Conservation (phyloP, 2,329 filamentous ascomycete species). For the Sarocladium strictum region DNA sequence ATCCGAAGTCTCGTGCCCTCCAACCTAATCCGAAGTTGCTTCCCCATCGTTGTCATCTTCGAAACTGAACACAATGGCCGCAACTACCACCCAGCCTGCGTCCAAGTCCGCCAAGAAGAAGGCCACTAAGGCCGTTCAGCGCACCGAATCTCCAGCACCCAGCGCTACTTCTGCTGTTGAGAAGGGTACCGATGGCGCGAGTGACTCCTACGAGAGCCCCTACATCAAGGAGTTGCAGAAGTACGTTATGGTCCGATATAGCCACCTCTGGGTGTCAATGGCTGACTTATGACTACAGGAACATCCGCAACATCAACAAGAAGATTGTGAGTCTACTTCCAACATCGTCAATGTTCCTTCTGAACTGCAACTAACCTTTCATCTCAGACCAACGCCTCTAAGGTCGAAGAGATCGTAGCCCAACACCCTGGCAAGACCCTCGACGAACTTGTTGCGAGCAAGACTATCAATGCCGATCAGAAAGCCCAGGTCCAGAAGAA, state of each 20-base stretch:
- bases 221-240: slow-evolving; percentile 89
- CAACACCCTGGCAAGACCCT: slow-evolving; percentile 66
- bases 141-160: slow-evolving; percentile 50
- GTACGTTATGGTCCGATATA: slow-evolving; percentile 43
- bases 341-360: not conserved
- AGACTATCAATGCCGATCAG: slow-evolving; percentile 76
- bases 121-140: slow-evolving; percentile 43
- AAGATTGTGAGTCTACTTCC: slow-evolving; percentile 64
- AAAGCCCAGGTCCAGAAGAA: slow-evolving; percentile 74
- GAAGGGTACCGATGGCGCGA: slow-evolving; percentile 48
- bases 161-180: slow-evolving; percentile 40
- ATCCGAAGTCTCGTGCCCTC: slow-evolving; percentile 1
- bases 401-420: slow-evolving; percentile 63
- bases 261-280: not conserved
- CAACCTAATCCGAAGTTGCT: slow-evolving; percentile 9
- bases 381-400: slow-evolving; percentile 59
- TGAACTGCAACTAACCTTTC: not conserved
- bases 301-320: slow-evolving; percentile 87
- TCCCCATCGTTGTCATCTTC: slow-evolving; percentile 9
- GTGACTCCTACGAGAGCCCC: slow-evolving; percentile 62
- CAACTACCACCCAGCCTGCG: slow-evolving; percentile 53
- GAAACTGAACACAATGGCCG: slow-evolving; percentile 44
- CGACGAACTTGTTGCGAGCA: slow-evolving; percentile 64
- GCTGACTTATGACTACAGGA: slow-evolving; percentile 45
- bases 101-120: slow-evolving; percentile 67